Evolutionary conservation across 768 basidiomycete species (phyloP).

Genomic region (Suillus brevipes): DNA sequence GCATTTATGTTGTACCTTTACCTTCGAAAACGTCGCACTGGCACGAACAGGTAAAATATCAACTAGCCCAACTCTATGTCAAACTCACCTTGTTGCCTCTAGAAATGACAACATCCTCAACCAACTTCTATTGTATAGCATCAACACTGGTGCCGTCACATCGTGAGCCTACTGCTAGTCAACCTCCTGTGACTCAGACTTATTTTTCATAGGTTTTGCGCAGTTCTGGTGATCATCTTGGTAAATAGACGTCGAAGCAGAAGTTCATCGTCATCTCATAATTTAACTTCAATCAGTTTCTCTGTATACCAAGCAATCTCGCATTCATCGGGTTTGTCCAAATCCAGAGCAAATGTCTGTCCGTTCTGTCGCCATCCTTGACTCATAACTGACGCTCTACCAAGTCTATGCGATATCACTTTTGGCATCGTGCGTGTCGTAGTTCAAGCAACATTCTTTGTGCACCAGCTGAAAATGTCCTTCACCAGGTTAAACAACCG

Average conservation of each 20-base stretch:
- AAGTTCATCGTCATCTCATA: not conserved
- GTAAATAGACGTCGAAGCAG: not conserved
- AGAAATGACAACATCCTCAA: conserved; percentile 21
- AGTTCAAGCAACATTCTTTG: not conserved
- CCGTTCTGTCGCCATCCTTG: not conserved
- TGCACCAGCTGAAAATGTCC: not conserved
- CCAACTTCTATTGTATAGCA: conserved; percentile 18
- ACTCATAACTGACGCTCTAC: not conserved
- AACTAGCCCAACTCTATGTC: too few species aligned
- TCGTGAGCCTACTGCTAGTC: conserved; percentile 8
- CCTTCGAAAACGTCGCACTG: conserved; percentile 13
- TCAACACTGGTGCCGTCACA: conserved; percentile 18
- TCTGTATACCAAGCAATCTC: conserved; percentile 5
- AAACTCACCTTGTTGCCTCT: not conserved
- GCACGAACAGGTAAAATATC: conserved; percentile 10
- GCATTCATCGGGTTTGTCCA: conserved; percentile 16
- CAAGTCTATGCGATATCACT: conserved; percentile 21
- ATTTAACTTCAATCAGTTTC: conserved; percentile 4
- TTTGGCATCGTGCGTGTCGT: conserved; percentile 16
- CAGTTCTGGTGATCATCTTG: conserved; percentile 14
- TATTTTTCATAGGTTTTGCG: conserved; percentile 8
- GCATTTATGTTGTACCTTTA: not conserved
- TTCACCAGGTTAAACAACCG: conserved; percentile 1
- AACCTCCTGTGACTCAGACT: not conserved
- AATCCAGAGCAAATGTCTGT: conserved; percentile 18